Percentiles rank a stretch among this genome's conserved stretches.
Evolutionary conservation across 2,329 filamentous ascomycete genomes (phyloP).

Genomic region (Tolypocladium endophyticum): DNA sequence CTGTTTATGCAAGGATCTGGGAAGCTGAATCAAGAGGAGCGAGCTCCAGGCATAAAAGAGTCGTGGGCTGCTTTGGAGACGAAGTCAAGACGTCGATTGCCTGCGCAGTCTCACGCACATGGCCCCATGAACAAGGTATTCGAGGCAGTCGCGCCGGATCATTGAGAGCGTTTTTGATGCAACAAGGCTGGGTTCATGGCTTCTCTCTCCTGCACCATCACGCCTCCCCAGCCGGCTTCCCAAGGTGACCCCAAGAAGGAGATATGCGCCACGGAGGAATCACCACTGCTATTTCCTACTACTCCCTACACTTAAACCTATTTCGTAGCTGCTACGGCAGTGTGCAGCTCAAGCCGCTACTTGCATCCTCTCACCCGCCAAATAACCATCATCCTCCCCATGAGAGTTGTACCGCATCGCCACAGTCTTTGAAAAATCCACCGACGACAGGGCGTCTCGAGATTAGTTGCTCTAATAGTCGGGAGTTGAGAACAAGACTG

Average conservation of each 20-base stretch:
- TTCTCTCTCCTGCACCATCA: background rate
- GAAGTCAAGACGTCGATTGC: background rate
- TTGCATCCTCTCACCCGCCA: no score
- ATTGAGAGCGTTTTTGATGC: background rate
- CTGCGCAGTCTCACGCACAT: background rate
- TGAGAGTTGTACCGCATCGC: no score
- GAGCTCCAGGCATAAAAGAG: background rate
- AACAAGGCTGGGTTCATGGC: background rate
- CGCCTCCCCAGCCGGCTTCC: background rate
- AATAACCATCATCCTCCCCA: no score
- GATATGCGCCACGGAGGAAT: background rate
- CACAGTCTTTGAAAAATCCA: no score
- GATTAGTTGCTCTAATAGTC: no score
- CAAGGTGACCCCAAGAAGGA: background rate
- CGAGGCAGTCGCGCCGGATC: background rate
- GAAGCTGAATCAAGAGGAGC: no score
- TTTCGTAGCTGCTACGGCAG: no score
- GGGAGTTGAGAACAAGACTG: no score
- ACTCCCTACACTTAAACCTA: no score
- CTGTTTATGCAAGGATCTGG: no score
- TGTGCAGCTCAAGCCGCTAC: no score
- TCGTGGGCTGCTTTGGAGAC: background rate
- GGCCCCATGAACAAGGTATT: background rate
- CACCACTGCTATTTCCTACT: background rate
- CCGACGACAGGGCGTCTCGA: no score